Evolutionary conservation across 352 stramenopile genomes (phyloP), one percentile per base, ranked within the genome.

Genomic region (Halophytophthora batemanensis): DNA sequence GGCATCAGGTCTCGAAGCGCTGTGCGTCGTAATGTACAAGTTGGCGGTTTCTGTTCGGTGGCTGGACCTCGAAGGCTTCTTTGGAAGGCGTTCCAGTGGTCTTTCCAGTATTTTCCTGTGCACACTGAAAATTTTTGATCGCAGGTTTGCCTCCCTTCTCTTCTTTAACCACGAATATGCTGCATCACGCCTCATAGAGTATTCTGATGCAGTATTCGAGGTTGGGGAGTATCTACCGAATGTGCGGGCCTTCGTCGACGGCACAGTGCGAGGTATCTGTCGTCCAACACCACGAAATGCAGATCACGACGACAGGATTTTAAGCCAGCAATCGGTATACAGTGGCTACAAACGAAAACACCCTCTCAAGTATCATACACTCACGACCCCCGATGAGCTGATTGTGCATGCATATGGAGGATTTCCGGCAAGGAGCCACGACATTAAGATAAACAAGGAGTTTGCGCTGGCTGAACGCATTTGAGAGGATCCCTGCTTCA

Each of bases 101-200:
- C 2, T 56, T 13, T 62, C 54, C 6, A 62, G 52, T 13, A 8
- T 56, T 6, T 62, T 56, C n/a, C 18, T 62, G 6, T 47, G 56
- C 18, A 28, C 48, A 1, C 8, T 56, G 10, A 21, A 7, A 2
- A 28, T 44, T n/a, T 36, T 50, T n/a, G 41, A 56, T 35, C 15
- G 2, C 6, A 56, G 46, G 18, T 56, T 35, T 29, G 17, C 18
- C 0, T 1, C 25, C 7, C 40, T 56, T 10, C 41, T 56, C 2
- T 34, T 29, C 11, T 56, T 61, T 36, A 51, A 56, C 15, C 40
- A 47, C 18, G 15, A 19, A 0, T 36, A 48, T 14, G 46, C 19
- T 37, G 54, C 47, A 1, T 11, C 40, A 18, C 33, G 52, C 13
- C 13, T 56, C 10, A 13, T 48, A 52, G 21, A 2, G 0, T 62